These are phyloP conservation scores for Acer campestre DNA, from an alignment of 345 rosid genomes.

Conservation along the genomic window DNA sequence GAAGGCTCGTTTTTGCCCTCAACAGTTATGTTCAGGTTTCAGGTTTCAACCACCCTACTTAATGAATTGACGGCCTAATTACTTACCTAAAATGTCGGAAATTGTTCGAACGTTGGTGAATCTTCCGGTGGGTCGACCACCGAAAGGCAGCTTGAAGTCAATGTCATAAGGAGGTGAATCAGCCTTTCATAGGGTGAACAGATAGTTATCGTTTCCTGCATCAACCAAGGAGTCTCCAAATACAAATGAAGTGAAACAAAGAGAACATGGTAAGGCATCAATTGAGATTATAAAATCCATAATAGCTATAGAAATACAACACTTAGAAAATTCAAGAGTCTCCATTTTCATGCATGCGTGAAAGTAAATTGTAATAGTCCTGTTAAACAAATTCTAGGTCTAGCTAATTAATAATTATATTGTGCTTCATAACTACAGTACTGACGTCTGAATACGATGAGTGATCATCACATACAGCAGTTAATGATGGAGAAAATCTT, in stretches of 20 bases:
- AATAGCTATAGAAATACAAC: background rate
- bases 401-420: no score
- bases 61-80: background rate
- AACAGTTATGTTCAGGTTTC: background rate
- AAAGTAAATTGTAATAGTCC: background rate
- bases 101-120: constrained; percentile 60
- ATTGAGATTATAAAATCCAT: constrained; percentile 4
- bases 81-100: constrained; percentile 39
- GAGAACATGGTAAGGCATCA: constrained; percentile 3
- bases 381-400: background rate
- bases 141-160: constrained; percentile 57
- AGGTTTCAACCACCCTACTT: background rate
- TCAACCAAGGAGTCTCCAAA: constrained; percentile 66
- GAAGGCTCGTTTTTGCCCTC: no score
- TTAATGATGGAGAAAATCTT: no score
- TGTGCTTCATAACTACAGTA: no score
- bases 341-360: constrained; percentile 9
- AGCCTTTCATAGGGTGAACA: constrained; percentile 51
- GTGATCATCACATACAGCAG: no score
- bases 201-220: constrained; percentile 53
- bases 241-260: constrained; percentile 39
- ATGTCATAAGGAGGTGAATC: constrained; percentile 62
- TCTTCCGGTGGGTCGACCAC: constrained; percentile 67
- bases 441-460: no score
- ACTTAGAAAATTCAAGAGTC: background rate